These are phyloP conservation scores for Zalaria obscura DNA, from an alignment of 2,329 filamentous ascomycete species.

Conservation along the genomic window DNA sequence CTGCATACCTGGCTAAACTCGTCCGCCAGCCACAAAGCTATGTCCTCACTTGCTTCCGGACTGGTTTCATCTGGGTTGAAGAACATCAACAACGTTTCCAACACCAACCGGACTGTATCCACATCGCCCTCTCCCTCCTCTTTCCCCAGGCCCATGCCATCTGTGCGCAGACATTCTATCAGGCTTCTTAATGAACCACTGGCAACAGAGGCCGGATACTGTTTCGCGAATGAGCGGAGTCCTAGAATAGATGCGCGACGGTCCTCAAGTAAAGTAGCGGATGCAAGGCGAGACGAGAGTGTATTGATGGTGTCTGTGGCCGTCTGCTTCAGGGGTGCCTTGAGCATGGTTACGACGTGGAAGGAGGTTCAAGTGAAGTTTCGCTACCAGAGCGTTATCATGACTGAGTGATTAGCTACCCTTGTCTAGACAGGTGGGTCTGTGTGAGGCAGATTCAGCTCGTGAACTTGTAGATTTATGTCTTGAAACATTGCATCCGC, in stretches of 20 bases:
- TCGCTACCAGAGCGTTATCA: too few relatives aligned
- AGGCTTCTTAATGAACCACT: slow-evolving; percentile 82
- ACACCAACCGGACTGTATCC: slow-evolving; percentile 85
- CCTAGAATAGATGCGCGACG: slow-evolving; percentile 85
- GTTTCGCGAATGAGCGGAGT: slow-evolving; percentile 87
- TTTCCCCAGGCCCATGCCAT: slow-evolving; percentile 32
- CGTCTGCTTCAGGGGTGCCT: slow-evolving; percentile 88
- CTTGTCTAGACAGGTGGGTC: too few relatives aligned
- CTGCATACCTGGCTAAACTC: slow-evolving; percentile 74
- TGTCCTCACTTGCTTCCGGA: slow-evolving; percentile 87
- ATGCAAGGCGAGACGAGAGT: slow-evolving; percentile 73
- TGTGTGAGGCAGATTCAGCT: too few relatives aligned
- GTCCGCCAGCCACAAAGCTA: slow-evolving; percentile 88
- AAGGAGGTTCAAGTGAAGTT: too few relatives aligned
- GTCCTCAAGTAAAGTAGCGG: slow-evolving; percentile 85
- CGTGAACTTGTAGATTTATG: too few relatives aligned
- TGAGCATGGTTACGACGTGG: slow-evolving; percentile 24
- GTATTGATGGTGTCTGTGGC: slow-evolving; percentile 89
- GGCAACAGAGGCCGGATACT: slow-evolving; percentile 89
- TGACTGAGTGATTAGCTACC: too few relatives aligned
- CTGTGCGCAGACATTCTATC: slow-evolving; percentile 71
- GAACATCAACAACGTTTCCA: slow-evolving; percentile 90
- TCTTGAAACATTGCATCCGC: too few relatives aligned
- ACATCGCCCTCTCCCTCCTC: slow-evolving; percentile 45
- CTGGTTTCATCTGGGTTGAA: slow-evolving; percentile 57